Evolutionary conservation across 2,329 filamentous ascomycete species (phyloP).

Genomic region (Emmonsiellopsis sp.): DNA sequence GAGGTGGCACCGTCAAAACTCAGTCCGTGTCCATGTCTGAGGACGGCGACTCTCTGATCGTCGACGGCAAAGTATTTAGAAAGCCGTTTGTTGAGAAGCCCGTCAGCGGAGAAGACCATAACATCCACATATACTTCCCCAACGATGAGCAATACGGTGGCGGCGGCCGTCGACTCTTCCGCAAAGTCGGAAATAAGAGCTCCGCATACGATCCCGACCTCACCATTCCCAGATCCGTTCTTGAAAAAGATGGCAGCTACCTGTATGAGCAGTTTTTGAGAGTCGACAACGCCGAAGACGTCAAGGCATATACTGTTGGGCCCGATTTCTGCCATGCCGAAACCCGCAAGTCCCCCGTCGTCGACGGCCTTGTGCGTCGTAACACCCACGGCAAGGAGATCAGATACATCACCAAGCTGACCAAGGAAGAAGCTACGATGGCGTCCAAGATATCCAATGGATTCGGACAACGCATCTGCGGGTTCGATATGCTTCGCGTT

Average conservation of each 20-base stretch:
- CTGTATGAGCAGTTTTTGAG: slow-evolving; percentile 96
- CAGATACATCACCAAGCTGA: slow-evolving; percentile 83
- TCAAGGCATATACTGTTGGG: slow-evolving; percentile 97
- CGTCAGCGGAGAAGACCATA: slow-evolving; percentile 96
- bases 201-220: slow-evolving; percentile 83
- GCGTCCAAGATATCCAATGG: slow-evolving; percentile 82
- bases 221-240: slow-evolving; percentile 67
- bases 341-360: slow-evolving; percentile 92
- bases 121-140: slow-evolving; percentile 96
- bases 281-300: slow-evolving; percentile 94
- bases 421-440: slow-evolving; percentile 70
- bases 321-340: slow-evolving; percentile 91
- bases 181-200: slow-evolving; percentile 98
- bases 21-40: slow-evolving; percentile 77
- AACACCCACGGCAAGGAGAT: slow-evolving; percentile 98
- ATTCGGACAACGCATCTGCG: slow-evolving; percentile 91
- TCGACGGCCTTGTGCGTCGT: slow-evolving; percentile 87
- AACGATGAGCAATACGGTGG: slow-evolving; percentile 64
- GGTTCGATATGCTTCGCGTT: slow-evolving; percentile 85
- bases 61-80: slow-evolving; percentile 70
- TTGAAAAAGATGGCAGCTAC: slow-evolving; percentile 74
- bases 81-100: slow-evolving; percentile 99
- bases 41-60: slow-evolving; percentile 75
- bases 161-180: slow-evolving; percentile 83
- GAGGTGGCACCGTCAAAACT: slow-evolving; percentile 48